Evolutionary conservation across 108 stramenopile genomes (phyloP).

Genomic region (Discostella pseudostelligera): DNA sequence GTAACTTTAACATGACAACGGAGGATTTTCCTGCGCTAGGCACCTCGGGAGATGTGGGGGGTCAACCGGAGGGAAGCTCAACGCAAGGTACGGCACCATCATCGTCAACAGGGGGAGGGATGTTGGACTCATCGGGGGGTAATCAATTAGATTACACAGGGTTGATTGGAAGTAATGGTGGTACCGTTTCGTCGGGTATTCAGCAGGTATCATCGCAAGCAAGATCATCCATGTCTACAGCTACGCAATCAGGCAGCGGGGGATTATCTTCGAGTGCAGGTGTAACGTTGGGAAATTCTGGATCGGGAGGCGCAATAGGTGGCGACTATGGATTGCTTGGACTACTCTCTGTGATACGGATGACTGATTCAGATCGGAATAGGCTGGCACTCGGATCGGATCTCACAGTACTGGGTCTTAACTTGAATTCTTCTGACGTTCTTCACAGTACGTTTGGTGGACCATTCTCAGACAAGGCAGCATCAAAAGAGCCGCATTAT

Average conservation of each 20-base stretch:
- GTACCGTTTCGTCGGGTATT: constrained; percentile 6
- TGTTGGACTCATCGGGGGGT: constrained; percentile 27
- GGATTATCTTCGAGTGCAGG: constrained; percentile 25
- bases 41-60: constrained; percentile 21
- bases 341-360: constrained; percentile 92
- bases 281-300: constrained; percentile 34
- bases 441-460: constrained; percentile 92
- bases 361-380: constrained; percentile 95
- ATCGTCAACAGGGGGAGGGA: constrained; percentile 23
- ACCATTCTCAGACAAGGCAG: constrained; percentile 88
- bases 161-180: constrained; percentile 38
- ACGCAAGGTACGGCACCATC: constrained; percentile 16
- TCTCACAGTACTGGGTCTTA: constrained; percentile 93
- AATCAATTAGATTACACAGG: constrained; percentile 48
- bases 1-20: constrained; percentile 78
- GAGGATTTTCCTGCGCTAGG: constrained; percentile 83
- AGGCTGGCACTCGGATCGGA: constrained; percentile 94
- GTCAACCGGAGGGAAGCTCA: constrained; percentile 27
- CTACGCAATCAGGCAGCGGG: constrained; percentile 38
- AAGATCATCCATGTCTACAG: constrained; percentile 23
- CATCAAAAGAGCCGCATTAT: constrained; percentile 90
- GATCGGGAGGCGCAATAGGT: constrained; percentile 67
- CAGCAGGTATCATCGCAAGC: constrained; percentile 30
- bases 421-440: constrained; percentile 89
- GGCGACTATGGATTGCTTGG: constrained; percentile 95